A percentile compares a stretch with the other conserved stretches of the same genome.
Evolutionary conservation across 2,329 filamentous ascomycete species (phyloP).

Genomic region (Botryotinia narcissicola): DNA sequence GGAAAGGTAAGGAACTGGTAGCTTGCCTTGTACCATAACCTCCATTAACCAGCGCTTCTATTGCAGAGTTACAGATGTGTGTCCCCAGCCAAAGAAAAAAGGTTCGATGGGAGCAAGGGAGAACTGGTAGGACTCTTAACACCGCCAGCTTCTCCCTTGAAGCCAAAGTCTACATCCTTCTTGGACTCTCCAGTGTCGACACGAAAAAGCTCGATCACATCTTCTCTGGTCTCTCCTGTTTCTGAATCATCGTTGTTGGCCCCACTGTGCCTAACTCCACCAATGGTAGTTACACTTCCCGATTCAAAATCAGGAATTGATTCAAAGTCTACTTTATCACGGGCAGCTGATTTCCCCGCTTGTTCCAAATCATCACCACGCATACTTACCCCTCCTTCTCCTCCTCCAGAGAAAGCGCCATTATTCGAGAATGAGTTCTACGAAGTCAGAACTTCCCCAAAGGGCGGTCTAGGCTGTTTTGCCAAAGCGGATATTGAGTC

Average conservation of each 20-base stretch:
- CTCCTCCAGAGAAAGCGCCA: not conserved
- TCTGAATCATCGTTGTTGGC: not conserved
- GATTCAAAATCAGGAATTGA: not conserved
- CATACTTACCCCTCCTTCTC: not conserved
- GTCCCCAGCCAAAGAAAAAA: not conserved
- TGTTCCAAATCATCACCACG: not conserved
- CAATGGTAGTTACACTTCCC: not conserved
- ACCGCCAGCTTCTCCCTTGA: not conserved
- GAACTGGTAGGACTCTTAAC: not conserved
- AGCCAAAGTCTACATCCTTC: not conserved
- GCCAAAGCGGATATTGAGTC: constrained; percentile 32
- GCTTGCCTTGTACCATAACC: not conserved
- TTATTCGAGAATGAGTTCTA: constrained; percentile 33
- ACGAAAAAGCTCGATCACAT: not conserved
- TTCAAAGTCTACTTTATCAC: not conserved
- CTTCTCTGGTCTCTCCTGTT: not conserved
- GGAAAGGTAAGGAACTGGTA: constrained; percentile 14
- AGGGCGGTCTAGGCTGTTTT: constrained; percentile 37
- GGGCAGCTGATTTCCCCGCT: not conserved
- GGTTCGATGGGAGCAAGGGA: not conserved
- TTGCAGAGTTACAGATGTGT: not conserved
- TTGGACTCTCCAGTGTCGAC: not conserved
- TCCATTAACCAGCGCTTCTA: not conserved
- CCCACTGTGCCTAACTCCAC: not conserved
- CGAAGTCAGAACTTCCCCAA: constrained; percentile 32